Conservation (phyloP, 2,329 filamentous ascomycete genomes). For the Epichloe sylvatica region DNA sequence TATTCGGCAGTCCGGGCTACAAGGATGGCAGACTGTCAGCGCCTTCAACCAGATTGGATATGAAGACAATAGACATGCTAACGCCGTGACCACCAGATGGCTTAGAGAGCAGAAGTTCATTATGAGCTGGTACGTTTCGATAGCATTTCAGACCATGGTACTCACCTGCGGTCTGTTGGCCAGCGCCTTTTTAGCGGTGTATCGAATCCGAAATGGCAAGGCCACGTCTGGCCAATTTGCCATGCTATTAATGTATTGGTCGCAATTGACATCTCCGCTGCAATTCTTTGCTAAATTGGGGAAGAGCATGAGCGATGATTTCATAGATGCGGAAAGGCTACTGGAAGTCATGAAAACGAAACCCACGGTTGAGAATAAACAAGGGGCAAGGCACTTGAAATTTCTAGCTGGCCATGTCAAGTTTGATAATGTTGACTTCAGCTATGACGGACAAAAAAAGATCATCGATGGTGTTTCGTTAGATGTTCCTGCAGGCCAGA, state of each 20-base stretch:
- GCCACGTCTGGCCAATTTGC: constrained; percentile 55
- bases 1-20: constrained; percentile 40
- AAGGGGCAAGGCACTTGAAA: constrained; percentile 33
- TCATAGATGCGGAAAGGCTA: constrained; percentile 44
- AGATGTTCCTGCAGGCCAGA: constrained; percentile 35
- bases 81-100: constrained; percentile 31
- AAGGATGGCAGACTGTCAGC: constrained; percentile 45
- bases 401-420: constrained; percentile 39
- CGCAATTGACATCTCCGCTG: constrained; percentile 55
- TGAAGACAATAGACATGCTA: constrained; percentile 39
- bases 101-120: constrained; percentile 23
- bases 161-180: constrained; percentile 57
- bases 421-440: constrained; percentile 42
- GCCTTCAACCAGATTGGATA: constrained; percentile 46
- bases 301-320: constrained; percentile 39
- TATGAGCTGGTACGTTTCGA: constrained; percentile 34
- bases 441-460: constrained; percentile 44
- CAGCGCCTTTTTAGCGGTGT: constrained; percentile 44
- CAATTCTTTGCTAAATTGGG: constrained; percentile 52
- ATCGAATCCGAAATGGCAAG: constrained; percentile 49
- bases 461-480: constrained; percentile 42
- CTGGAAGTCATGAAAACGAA: constrained; percentile 45
- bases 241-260: constrained; percentile 60
- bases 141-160: constrained; percentile 45
- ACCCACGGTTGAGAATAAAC: constrained; percentile 39